Evolutionary conservation across 345 rosid species (phyloP).

Genomic region (Viola odorata): DNA sequence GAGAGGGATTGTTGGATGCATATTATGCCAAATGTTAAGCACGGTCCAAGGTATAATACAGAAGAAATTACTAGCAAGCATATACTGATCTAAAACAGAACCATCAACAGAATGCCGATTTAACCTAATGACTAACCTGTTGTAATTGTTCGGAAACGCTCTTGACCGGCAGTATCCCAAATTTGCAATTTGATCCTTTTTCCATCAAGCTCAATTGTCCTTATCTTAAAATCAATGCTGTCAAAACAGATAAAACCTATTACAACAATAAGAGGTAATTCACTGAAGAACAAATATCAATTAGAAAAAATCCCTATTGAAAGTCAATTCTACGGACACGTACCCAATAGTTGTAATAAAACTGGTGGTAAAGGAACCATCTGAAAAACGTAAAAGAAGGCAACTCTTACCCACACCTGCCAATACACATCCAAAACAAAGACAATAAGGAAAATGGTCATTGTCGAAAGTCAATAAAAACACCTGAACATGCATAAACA

Average conservation of each 20-base stretch:
- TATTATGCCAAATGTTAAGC: too few relatives aligned
- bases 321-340: constrained; percentile 4
- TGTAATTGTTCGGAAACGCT: constrained; percentile 53
- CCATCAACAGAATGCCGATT: too few relatives aligned
- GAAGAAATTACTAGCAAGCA: too few relatives aligned
- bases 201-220: constrained; percentile 68
- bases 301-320: background rate
- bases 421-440: constrained; percentile 7
- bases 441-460: background rate
- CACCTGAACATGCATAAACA: background rate
- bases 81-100: too few relatives aligned
- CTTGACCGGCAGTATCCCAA: constrained; percentile 67
- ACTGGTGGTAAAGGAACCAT: constrained; percentile 87
- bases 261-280: background rate
- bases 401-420: constrained; percentile 95
- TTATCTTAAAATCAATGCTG: constrained; percentile 68
- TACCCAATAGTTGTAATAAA: constrained; percentile 91
- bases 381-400: constrained; percentile 79
- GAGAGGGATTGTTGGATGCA: too few relatives aligned
- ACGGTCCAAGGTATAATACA: too few relatives aligned
- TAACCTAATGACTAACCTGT: constrained; percentile 28
- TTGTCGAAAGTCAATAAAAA: background rate
- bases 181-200: constrained; percentile 70
- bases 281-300: background rate
- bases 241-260: background rate